Base-by-base conservation (phyloP, 2,329 filamentous ascomycete genomes). In the Phyllosticta capitalensis region DNA sequence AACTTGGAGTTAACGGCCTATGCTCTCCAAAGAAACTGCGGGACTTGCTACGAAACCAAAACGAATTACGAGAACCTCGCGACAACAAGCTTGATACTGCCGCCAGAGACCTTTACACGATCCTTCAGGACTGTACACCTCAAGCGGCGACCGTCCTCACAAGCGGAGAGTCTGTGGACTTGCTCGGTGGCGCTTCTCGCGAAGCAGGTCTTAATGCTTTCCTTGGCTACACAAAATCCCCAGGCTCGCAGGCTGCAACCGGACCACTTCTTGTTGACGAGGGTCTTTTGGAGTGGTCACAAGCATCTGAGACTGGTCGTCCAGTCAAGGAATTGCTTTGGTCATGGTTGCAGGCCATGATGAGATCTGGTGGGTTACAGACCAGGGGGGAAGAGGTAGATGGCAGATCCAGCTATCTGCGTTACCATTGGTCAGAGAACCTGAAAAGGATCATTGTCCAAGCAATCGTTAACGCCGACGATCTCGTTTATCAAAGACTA, bases 401-500 rank as follows among this genome's bases (percentile, higher is more conserved):
- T 55, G 3, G 9, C 2, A 65, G 72, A 22, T 80, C 81, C 1
- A 77, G 76, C 59, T 86, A 86, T 64, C 70, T 75, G 22, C 69
- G 71, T n/a, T 79, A 78, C 58, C 69, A 74, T 51, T 86, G 83
- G 83, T 71, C 80, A 0, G 76, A 80, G 33, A 69, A 72, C 12
- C 73, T 86, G 21, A 85, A 85, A 66, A 74, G 80, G 10, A 76
- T 77, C 7, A 70, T 84, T 1, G 75, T 81, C 3, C 74, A 81
- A 58, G 69, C 83, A 51, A 71, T 85, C 14, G 72, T 82, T 26
- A 73, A 74, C 50, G 76, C 81, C 24, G 83, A 86, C 63, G 79
- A 81, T 28, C 76, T 74, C 63, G 74, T 84, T 3, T 81, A 77
- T 62, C 67, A 71, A 21, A 69, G 67, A 54, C 67, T 80, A 62